Evolutionary conservation across 176 grass and related monocot species (phyloP), one percentile per base, ranked within the genome.

Genomic region (Saccharum spontaneum): DNA sequence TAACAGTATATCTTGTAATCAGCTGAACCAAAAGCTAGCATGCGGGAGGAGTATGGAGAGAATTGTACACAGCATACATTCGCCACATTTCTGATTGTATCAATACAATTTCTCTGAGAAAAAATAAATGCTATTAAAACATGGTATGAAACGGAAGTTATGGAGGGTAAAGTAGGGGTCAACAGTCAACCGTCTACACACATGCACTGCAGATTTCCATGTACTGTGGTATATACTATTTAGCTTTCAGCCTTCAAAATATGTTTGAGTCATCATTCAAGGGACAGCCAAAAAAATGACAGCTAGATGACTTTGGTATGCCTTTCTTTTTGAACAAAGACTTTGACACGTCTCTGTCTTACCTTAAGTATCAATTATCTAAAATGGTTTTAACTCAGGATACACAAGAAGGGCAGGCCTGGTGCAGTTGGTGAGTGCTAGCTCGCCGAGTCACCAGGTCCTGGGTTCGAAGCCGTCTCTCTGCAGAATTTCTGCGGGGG

Each of bases 1-100:
- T 99, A 99, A 88, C 93, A 96, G 84, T 83, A 92, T 79, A 92
- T 90, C 72, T 97, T 99, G 84, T 99, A 99, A 81, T 99, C 90
- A 34, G 97, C 88, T 69, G 94, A 92, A 68, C 97, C 97, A 66
- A 94, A 97, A 70, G 97, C 97, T 79, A 99, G 65, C 76, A 99
- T 77, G 65, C 59, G 94, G 22, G 97, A 94, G 16, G 97, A 99
- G 86, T 94, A 84, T 68, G 91, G 90, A 26, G 97, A 99, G 80
- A 94, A 94, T 78, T 99, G 94, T 62, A 99, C 97, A 54, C 92
- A 94, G 39, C 97, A 99, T 55, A 99, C 94, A 3, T 99, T 99
- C 17, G 97, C 94, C 75, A 89, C 83, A 43, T 91, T 96, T 84
- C 81, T 90, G 79, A 99, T 97, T 67, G 94, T 97, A 87, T 96